Base-by-base conservation (phyloP, 129 eudicot species). In the Tagetes patula region DNA sequence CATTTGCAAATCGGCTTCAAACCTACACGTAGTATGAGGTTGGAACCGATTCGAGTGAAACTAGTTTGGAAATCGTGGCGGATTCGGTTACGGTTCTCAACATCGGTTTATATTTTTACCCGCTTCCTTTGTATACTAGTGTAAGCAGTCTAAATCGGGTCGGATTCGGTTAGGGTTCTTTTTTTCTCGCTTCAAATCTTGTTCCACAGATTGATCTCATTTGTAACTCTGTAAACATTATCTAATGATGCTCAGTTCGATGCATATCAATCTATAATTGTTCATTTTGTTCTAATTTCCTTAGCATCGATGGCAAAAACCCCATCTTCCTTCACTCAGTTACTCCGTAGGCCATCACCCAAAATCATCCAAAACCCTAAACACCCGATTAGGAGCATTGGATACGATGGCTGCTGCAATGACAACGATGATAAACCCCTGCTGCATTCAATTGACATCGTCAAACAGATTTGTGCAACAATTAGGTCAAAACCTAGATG, bases 401-500 rank as follows among this genome's bases (percentile, higher is more conserved):
- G 78, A 34, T 39, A 47, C 36, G 52, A 71, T 65, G 73, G 72
- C 61, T 67, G 34, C 40, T 54, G 32, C 53, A 84, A 72, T 31
- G 76, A 67, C 6, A 62, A 14, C 20, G 72, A 64, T n/a, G 70
- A 78, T 61, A 82, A 56, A 62, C 40, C 20, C 5, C 53, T 14
- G 37, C 38, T n/a, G n/a, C n/a, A 20, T 75, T 47, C 82, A 34
- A 71, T 36, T 41, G 72, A 79, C 6, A 33, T 85, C 30, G 90
- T 84, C 13, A 81, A 80, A 45, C 58, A 84, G 45, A 75, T 93
- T 42, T 89, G 82, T 1, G 62, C 50, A 45, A 65, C 84, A 0
- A 86, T 89, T 40, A 73, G 92, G 64, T 81, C 88, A 45, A 77
- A 78, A 77, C 88, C 95, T 70, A 81, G 87, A 77, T 89, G 98